Evolutionary conservation across 2,329 filamentous ascomycete species (phyloP), one percentile per base, ranked within the genome.

Genomic region (Keithomyces neogunnii): DNA sequence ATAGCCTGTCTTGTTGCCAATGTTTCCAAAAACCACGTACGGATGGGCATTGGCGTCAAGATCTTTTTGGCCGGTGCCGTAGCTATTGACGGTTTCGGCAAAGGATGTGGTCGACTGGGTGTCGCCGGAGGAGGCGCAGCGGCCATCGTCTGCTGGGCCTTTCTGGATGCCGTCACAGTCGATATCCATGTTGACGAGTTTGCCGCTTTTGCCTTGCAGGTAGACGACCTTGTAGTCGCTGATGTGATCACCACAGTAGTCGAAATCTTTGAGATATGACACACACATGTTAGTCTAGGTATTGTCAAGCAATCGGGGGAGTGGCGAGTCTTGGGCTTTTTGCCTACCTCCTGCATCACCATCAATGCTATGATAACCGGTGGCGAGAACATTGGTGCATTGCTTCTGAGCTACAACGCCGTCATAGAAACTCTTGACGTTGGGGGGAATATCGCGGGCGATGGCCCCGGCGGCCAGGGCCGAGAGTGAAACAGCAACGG

Each of bases 151-250:
- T 36, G 66, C 67, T 31, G 64, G 57, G 6, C 67, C 66, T 28
- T 64, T 62, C 50, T 76, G 69, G 6, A 67, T 59, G 28, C 79
- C 79, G 56, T 82, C 78, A 58, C 79, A 82, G 64, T 80, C 78
- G 50, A 82, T 69, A 57, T 81, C 78, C 74, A 82, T 79, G 62
- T 81, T 74, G 48, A 67, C 71, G 39, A 80, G 66, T 38, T 69
- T 57, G 28, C 66, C 66, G 4, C 62, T 58, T 3, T 61, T 64
- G 44, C 72, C 72, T 52, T 74, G 71, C 11, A 81, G 61, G 63
- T 75, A 81, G 52, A 82, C 64, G 43, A 75, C 66, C 36, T 69
- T 66, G 58, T 64, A 65, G 36, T 69, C 62, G 19, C 59, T 46
- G 11, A 70, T 36, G 50, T 72, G 69, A 53, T 78, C 74, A 42